A percentile compares a stretch with the other conserved stretches of the same genome.
These are phyloP conservation scores for Stagonosporopsis chrysanthemi DNA, from an alignment of 2,329 filamentous ascomycete genomes.

Conservation along the genomic window DNA sequence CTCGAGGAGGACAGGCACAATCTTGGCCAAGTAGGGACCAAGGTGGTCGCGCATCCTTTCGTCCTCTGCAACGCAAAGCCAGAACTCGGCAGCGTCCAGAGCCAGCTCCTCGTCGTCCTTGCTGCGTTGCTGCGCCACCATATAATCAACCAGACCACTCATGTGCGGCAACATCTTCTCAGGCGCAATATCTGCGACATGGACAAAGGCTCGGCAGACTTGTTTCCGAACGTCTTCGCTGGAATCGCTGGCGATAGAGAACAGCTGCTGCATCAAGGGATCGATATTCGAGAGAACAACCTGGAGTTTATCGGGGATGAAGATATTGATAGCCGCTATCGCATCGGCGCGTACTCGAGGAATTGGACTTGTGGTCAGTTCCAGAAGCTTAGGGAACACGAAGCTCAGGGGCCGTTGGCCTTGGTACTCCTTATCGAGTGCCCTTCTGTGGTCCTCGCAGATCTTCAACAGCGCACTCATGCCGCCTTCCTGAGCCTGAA, in stretches of 20 bases:
- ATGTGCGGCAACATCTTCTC: constrained; percentile 92
- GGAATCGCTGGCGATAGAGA: constrained; percentile 77
- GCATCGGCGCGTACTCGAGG: constrained; percentile 81
- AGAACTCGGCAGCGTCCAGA: constrained; percentile 95
- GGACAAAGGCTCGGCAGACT: constrained; percentile 91
- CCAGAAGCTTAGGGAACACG: constrained; percentile 87
- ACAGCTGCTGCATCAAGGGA: constrained; percentile 80
- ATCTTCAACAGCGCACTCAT: constrained; percentile 95
- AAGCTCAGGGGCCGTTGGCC: constrained; percentile 87
- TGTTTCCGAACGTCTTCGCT: constrained; percentile 86
- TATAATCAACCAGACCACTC: constrained; percentile 87
- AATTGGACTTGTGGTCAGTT: constrained; percentile 79
- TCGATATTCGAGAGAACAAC: constrained; percentile 84
- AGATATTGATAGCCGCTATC: constrained; percentile 87
- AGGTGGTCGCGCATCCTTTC: constrained; percentile 78
- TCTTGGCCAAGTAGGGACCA: constrained; percentile 78
- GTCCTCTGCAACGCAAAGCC: constrained; percentile 92
- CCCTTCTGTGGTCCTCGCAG: constrained; percentile 91
- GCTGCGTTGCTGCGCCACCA: constrained; percentile 85
- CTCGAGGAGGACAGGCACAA: constrained; percentile 88
- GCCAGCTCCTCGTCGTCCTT: constrained; percentile 85
- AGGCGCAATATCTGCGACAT: constrained; percentile 87
- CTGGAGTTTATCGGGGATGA: constrained; percentile 83
- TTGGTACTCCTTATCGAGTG: constrained; percentile 85
- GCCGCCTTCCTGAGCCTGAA: constrained; percentile 85